A percentile compares a stretch with the other conserved stretches of the same genome.
These are phyloP conservation scores for Mortierella sp. DNA, from an alignment of 371 early-diverging fungal genomes.

Conservation along the genomic window DNA sequence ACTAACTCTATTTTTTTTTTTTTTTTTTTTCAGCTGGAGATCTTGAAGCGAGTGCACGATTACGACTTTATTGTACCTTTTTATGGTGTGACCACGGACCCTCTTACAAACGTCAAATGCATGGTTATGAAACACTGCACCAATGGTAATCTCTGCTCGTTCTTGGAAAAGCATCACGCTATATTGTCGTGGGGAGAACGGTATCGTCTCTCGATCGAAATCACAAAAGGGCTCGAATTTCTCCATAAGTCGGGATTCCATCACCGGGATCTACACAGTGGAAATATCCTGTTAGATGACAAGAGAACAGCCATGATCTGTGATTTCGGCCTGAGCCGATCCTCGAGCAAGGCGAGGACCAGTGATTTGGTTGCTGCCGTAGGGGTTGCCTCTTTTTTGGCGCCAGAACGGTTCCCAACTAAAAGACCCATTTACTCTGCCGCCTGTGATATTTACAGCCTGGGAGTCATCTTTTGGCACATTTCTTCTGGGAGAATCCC, in stretches of 20 bases:
- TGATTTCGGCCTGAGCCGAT: slow-evolving; percentile 52
- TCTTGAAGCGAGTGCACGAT: slow-evolving; percentile 55
- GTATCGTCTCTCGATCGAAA: slow-evolving; percentile 53
- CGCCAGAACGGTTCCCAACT: slow-evolving; percentile 49
- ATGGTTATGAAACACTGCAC: slow-evolving; percentile 56
- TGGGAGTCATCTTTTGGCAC: slow-evolving; percentile 57
- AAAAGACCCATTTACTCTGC: slow-evolving; percentile 50
- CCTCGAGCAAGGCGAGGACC: slow-evolving; percentile 29
- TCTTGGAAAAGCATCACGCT: slow-evolving; percentile 40
- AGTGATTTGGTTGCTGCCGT: slow-evolving; percentile 36
- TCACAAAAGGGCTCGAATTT: slow-evolving; percentile 55
- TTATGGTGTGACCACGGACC: slow-evolving; percentile 53
- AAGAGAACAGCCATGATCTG: slow-evolving; percentile 54
- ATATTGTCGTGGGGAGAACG: slow-evolving; percentile 45
- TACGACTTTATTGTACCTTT: slow-evolving; percentile 54
- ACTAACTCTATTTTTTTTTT: background rate
- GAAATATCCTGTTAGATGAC: slow-evolving; percentile 55
- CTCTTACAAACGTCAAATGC: slow-evolving; percentile 34
- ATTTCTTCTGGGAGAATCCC: slow-evolving; percentile 53
- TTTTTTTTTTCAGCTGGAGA: slow-evolving; percentile 30
- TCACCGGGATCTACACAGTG: slow-evolving; percentile 54
- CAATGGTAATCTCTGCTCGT: slow-evolving; percentile 43
- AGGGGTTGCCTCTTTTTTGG: slow-evolving; percentile 53
- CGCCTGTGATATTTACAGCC: slow-evolving; percentile 53
- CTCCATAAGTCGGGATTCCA: slow-evolving; percentile 56